Percentiles rank a stretch among this genome's conserved stretches.
These are phyloP conservation scores for Plectosphaerella sp. DNA, from an alignment of 2,329 filamentous ascomycete species.

Conservation along the genomic window DNA sequence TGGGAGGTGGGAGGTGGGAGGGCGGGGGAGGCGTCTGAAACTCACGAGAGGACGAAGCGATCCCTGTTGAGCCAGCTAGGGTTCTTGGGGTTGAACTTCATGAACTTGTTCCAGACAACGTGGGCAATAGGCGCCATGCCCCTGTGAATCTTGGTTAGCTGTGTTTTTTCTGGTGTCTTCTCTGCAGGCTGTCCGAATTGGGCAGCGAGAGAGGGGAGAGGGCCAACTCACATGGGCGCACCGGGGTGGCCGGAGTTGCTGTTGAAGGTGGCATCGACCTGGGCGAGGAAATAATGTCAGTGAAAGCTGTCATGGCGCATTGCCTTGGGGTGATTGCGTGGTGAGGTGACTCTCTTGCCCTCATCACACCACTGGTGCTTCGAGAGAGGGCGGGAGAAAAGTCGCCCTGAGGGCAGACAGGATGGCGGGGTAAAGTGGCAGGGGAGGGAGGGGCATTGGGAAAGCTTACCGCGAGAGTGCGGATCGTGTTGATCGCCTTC, in stretches of 20 bases:
- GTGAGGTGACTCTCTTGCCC: neutral
- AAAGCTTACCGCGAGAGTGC: slow-evolving; percentile 81
- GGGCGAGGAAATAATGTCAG: slow-evolving; percentile 16
- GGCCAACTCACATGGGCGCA: slow-evolving; percentile 75
- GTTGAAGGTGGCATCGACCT: slow-evolving; percentile 96
- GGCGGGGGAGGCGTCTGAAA: slow-evolving; percentile 21
- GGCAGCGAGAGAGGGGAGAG: neutral
- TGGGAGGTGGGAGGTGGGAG: neutral
- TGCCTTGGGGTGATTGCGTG: slow-evolving; percentile 4
- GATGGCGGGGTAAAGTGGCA: slow-evolving; percentile 28
- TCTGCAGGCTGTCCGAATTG: no score
- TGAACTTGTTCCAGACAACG: slow-evolving; percentile 97
- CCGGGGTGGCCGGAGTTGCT: slow-evolving; percentile 98
- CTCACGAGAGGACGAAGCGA: slow-evolving; percentile 98
- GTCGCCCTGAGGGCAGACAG: slow-evolving; percentile 8
- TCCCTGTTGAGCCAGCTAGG: slow-evolving; percentile 95
- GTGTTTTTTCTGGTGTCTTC: neutral
- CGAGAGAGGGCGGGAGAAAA: neutral
- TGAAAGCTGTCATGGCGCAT: slow-evolving; percentile 1
- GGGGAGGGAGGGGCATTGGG: slow-evolving; percentile 12
- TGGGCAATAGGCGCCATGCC: slow-evolving; percentile 91
- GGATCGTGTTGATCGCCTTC: slow-evolving; percentile 97
- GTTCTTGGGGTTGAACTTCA: slow-evolving; percentile 99
- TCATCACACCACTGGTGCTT: no score
- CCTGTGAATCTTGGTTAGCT: slow-evolving; percentile 39